A percentile compares a stretch with the other conserved stretches of the same genome.
phyloP scores from a whole-genome alignment of 2,329 filamentous ascomycete genomes.

The Penicillium sp. region DNA sequence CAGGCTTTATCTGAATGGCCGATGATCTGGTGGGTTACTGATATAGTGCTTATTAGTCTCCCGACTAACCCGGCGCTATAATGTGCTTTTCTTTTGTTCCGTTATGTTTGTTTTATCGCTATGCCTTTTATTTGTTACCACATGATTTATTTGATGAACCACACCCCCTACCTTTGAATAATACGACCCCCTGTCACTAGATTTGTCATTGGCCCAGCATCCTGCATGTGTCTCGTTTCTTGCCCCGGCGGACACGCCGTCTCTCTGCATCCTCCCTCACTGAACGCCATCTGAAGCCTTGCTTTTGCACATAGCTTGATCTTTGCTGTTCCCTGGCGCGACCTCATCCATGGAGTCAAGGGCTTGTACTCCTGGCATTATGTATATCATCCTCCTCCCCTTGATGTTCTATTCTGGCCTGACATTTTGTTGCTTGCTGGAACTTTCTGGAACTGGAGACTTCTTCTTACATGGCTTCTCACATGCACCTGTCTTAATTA shows the following conservation, averaged over 20 bases:
- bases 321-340: conserved; percentile 16
- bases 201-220: conserved; percentile 15
- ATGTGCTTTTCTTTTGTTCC: conserved; percentile 20
- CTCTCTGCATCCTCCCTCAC: conserved; percentile 16
- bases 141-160: conserved; percentile 7
- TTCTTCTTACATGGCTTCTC: conserved; percentile 8
- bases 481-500: conserved; percentile 18
- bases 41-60: conserved; percentile 1
- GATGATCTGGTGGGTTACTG: background rate
- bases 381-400: conserved; percentile 16
- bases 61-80: conserved; percentile 8
- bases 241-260: conserved; percentile 7
- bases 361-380: conserved; percentile 16
- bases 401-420: background rate
- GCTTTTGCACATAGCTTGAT: conserved; percentile 19
- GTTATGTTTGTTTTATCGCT: conserved; percentile 15
- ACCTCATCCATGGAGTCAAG: conserved; percentile 14
- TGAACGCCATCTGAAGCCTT: conserved; percentile 11
- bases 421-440: background rate
- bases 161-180: conserved; percentile 3
- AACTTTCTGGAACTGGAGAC: conserved; percentile 3
- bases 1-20: background rate
- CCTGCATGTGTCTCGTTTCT: conserved; percentile 17
- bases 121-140: conserved; percentile 6
- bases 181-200: conserved; percentile 12